A percentile compares a stretch with the other conserved stretches of the same genome.
These are phyloP conservation scores for Xanthoceras sorbifolium DNA, from an alignment of 345 rosid species.

Conservation along the genomic window DNA sequence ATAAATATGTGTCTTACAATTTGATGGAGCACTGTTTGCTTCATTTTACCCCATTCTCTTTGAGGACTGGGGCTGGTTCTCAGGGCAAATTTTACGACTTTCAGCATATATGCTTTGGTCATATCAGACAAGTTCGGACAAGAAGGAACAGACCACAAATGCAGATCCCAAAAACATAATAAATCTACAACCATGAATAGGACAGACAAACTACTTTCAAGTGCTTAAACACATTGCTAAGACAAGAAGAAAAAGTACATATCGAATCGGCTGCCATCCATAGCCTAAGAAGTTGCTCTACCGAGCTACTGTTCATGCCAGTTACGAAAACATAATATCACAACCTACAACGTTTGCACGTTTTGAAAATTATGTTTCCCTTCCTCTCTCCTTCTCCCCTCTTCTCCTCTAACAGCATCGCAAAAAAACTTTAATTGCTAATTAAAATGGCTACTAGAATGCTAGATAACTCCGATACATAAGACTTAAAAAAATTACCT, in stretches of 20 bases:
- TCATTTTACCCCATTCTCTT: neutral
- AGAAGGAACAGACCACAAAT: neutral
- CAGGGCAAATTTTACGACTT: neutral
- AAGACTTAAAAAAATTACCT: constrained; percentile 46
- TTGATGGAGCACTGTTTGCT: neutral
- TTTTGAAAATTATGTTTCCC: neutral
- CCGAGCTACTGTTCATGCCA: neutral
- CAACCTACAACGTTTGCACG: neutral
- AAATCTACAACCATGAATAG: neutral
- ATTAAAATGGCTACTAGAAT: neutral
- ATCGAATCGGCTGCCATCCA: neutral
- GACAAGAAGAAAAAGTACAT: neutral
- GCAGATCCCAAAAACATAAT: neutral
- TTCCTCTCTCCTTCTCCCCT: neutral
- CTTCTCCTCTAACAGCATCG: neutral
- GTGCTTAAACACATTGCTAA: neutral
- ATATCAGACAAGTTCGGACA: neutral
- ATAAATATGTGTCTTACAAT: neutral
- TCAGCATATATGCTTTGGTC: neutral
- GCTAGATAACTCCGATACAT: neutral
- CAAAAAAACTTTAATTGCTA: neutral
- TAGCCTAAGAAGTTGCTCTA: neutral
- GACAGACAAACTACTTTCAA: neutral
- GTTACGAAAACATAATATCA: neutral
- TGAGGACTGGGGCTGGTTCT: neutral